Base-by-base conservation (phyloP, 805 yeast genomes). In the Kodamaea jinghongensis region DNA sequence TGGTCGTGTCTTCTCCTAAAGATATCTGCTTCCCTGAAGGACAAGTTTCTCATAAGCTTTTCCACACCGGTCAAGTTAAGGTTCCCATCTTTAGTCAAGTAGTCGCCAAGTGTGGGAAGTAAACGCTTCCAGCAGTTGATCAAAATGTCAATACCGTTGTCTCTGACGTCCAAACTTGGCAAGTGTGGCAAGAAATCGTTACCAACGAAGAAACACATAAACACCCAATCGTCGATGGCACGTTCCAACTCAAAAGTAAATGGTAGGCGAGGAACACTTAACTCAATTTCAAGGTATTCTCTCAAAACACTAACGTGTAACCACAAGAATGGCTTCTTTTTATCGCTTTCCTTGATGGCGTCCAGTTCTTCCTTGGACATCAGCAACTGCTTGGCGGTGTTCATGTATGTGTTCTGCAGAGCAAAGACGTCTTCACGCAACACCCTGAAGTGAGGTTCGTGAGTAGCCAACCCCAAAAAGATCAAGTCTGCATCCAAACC, bases 181-280 rank as follows among this genome's bases (percentile, higher is more conserved):
- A 93, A 68, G 64, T 91, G 98, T 1, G 99, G 99, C 54, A 93
- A 69, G 73, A 93, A 93, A 78, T 93, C 99, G 58, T 93, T 93
- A 63, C 99, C 99, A 48, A 91, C 95, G 58, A 93, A 93, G 70
- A 93, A 93, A 75, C 98, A 91, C 90, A 93, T 84, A 51, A 93
- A 93, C 11, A 93, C 88, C 99, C 99, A 93, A 64, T 93, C 99
- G 58, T 93, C 99, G 45, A 93, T 83, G 2, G 98, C 97, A 43
- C 99, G 73, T 65, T 93, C 99, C 39, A 90, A 61, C 58, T 93
- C 97, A 63, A 83, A 89, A 14, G 79, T 75, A 54, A 86, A 83
- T 2, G 87, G 76, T 13, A 83, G 56, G 28, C 81, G 73, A 3
- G 89, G 86, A 20, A 85, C 78, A 41, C 70, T 71, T 35, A 93